A percentile compares a stretch with the other conserved stretches of the same genome.
These are phyloP conservation scores for Blastobotrys arbuscula DNA, from an alignment of 1,139 yeast genomes.

Conservation along the genomic window DNA sequence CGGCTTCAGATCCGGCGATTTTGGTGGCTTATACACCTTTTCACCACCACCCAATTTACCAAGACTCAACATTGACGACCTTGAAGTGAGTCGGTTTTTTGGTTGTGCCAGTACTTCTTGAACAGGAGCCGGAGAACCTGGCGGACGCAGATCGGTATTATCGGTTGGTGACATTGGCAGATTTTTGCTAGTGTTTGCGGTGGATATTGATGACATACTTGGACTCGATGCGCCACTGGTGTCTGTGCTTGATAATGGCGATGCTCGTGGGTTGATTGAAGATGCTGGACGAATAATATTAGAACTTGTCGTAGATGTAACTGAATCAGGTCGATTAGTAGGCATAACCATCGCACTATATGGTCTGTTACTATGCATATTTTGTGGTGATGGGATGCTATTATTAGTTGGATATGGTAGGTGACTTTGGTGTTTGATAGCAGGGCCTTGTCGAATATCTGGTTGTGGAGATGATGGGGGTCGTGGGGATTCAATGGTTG, in stretches of 20 bases:
- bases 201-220: neutral
- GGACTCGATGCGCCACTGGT: slow-evolving; percentile 3
- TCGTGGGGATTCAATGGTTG: slow-evolving; percentile 4
- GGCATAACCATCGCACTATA: slow-evolving; percentile 1
- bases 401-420: slow-evolving; percentile 6
- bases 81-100: neutral
- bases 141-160: slow-evolving; percentile 3
- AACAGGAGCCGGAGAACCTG: neutral
- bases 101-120: neutral
- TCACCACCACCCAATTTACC: neutral
- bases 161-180: neutral
- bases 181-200: neutral
- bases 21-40: neutral
- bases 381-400: neutral
- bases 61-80: neutral
- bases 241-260: slow-evolving; percentile 7
- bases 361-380: neutral
- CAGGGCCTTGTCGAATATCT: slow-evolving; percentile 7
- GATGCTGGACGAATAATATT: slow-evolving; percentile 3
- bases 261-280: slow-evolving; percentile 8
- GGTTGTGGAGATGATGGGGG: slow-evolving; percentile 2
- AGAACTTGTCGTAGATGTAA: neutral
- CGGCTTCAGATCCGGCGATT: neutral
- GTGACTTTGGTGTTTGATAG: neutral
- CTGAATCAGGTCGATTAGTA: neutral